These are phyloP conservation scores for Pestalotiopsis sp. DNA, from an alignment of 2,329 filamentous ascomycete species.

Conservation along the genomic window DNA sequence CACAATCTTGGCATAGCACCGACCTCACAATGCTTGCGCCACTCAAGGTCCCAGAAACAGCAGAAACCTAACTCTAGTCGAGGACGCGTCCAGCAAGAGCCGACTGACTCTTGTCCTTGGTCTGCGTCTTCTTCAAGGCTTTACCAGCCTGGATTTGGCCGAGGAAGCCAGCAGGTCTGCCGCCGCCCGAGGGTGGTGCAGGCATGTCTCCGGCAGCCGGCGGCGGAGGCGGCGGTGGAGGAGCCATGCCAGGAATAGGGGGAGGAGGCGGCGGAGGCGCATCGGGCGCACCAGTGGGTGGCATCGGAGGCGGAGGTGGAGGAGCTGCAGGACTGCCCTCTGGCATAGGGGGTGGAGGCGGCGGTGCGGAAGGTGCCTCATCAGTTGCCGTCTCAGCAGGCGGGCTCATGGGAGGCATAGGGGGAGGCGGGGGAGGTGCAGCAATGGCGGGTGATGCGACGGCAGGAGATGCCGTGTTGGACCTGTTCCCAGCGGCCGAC, in stretches of 20 bases:
- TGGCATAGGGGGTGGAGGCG: constrained; percentile 39
- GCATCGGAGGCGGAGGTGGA: constrained; percentile 33
- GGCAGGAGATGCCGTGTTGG: constrained; percentile 42
- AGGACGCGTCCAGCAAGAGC: constrained; percentile 77
- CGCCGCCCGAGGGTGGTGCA: constrained; percentile 49
- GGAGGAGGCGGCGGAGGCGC: constrained; percentile 50
- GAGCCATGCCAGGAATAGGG: constrained; percentile 28
- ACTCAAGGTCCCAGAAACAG: not conserved
- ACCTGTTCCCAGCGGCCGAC: constrained; percentile 78
- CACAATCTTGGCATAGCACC: not conserved
- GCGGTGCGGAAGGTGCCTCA: constrained; percentile 33
- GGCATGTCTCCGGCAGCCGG: constrained; percentile 45
- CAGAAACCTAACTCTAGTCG: constrained; percentile 38
- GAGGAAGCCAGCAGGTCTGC: constrained; percentile 67
- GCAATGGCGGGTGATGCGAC: constrained; percentile 38
- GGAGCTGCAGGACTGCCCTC: constrained; percentile 30
- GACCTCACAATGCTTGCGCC: not conserved
- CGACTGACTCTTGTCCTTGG: constrained; percentile 81
- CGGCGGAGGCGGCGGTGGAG: constrained; percentile 48
- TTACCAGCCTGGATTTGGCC: constrained; percentile 83
- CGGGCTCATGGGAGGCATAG: constrained; percentile 21
- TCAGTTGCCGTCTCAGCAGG: not conserved
- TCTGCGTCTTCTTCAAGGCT: constrained; percentile 82
- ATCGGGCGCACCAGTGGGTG: constrained; percentile 40
- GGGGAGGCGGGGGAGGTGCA: constrained; percentile 31